Percentiles rank a stretch among this genome's conserved stretches.
Conservation (phyloP, 495 filamentous ascomycete genomes). For the Physcia stellaris region DNA sequence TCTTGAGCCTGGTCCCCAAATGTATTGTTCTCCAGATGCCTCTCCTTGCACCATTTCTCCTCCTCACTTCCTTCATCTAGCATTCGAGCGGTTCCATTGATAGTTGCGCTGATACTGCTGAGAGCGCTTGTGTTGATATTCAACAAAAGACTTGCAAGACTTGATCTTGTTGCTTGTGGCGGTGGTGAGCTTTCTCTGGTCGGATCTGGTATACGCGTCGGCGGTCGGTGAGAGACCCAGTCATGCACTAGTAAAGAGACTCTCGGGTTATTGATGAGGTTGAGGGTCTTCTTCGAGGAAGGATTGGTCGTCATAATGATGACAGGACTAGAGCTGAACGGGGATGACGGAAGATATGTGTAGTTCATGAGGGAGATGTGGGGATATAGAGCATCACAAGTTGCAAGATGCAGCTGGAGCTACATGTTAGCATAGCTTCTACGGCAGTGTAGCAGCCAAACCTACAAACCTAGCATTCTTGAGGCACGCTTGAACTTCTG, state of each 20-base stretch:
- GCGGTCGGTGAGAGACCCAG: constrained; percentile 91
- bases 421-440: background rate
- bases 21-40: constrained; percentile 85
- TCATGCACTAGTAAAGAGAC: constrained; percentile 95
- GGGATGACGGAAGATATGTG: constrained; percentile 82
- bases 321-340: constrained; percentile 54
- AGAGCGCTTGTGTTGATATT: constrained; percentile 82
- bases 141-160: constrained; percentile 66
- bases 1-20: constrained; percentile 42
- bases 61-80: constrained; percentile 59
- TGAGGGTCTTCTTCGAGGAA: constrained; percentile 75
- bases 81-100: constrained; percentile 70
- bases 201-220: constrained; percentile 49
- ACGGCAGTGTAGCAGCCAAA: background rate
- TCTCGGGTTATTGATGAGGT: constrained; percentile 74
- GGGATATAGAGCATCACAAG: constrained; percentile 65
- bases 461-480: constrained; percentile 90
- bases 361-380: constrained; percentile 99
- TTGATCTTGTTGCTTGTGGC: constrained; percentile 48
- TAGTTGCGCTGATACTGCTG: constrained; percentile 83
- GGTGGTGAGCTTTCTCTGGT: constrained; percentile 47
- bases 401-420: constrained; percentile 81
- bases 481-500: constrained; percentile 76
- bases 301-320: constrained; percentile 94
- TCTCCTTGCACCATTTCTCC: constrained; percentile 64